These are phyloP conservation scores for Oryza coarctata DNA, from an alignment of 176 grass and related monocot species.

Conservation along the genomic window DNA sequence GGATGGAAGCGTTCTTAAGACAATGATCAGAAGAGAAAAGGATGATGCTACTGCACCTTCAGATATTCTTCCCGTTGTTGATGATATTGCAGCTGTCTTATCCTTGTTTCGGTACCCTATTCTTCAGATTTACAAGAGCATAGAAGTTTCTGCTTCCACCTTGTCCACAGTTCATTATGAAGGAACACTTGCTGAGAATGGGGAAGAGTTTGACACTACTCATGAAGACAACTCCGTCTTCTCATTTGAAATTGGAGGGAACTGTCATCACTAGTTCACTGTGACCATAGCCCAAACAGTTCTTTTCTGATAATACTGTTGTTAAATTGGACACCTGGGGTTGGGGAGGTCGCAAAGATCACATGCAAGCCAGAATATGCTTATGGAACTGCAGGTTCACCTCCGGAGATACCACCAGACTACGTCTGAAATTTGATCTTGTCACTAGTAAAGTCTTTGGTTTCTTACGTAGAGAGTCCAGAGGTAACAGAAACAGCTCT, in stretches of 20 bases:
- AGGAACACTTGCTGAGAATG: constrained; percentile 59
- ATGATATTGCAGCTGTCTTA: constrained; percentile 45
- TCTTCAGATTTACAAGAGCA: not conserved
- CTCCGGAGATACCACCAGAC: constrained; percentile 70
- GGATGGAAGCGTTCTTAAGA: constrained; percentile 64
- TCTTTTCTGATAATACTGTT: not conserved
- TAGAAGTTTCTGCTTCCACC: not conserved
- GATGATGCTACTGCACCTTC: constrained; percentile 57
- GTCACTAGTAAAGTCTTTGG: not conserved
- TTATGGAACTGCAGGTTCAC: constrained; percentile 61
- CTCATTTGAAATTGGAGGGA: constrained; percentile 67
- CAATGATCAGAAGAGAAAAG: constrained; percentile 49
- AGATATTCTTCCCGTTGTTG: constrained; percentile 58
- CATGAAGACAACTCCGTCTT: constrained; percentile 71
- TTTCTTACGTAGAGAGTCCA: not conserved
- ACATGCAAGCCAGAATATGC: constrained; percentile 71
- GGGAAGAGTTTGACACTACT: constrained; percentile 68
- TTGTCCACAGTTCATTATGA: constrained; percentile 62
- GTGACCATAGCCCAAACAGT: constrained; percentile 1
- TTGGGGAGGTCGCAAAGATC: constrained; percentile 63
- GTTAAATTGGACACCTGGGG: constrained; percentile 30
- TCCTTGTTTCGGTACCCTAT: not conserved
- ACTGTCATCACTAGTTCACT: constrained; percentile 35
- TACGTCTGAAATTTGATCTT: constrained; percentile 16
- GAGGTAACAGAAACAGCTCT: not conserved